Base-by-base conservation (phyloP, 768 basidiomycete species). In the Rubroboletus pulcherrimus region DNA sequence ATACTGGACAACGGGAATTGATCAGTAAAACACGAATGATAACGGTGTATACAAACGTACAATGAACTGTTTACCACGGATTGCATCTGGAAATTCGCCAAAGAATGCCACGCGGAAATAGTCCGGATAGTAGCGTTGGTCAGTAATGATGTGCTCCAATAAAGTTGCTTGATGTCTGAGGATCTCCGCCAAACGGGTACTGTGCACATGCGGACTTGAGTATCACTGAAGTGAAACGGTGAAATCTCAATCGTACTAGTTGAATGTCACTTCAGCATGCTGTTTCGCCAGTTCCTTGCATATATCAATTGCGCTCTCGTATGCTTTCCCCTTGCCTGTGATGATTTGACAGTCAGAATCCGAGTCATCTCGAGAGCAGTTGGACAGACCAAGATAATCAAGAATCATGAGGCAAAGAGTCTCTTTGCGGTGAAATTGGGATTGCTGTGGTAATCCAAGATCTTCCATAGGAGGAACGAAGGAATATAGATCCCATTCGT, bases 71-170 rank as follows among this genome's bases (percentile, higher is more conserved):
- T 95, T 96, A 63, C 89, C 85, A 53, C 87, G 82, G 39, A 96
- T 82, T 17, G 91, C 91, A 19, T 75, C 81, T 0, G 93, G 93
- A 75, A 95, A 95, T 62, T 86, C 90, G 26, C 96, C 95, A 71
- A 87, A 97, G 74, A 94, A 98, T 5, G 89, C 88, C 35, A 98
- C 91, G 45, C 92, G 80, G 77, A 94, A 98, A 71, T 95, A 97
- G 64, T 93, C 94, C 19, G 92, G 84, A 66, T 93, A 93, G 60
- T 91, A 91, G 47, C 91, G 83, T 70, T 89, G 85, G 56, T 90
- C 83, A 35, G 79, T 83, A 47, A 91, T 86, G 57, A 96, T 95
- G 62, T 90, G 88, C 59, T 95, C 93, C 53, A 92, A 75, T 11
- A 96, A 74, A 14, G 85, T 82, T n/a, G 93, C 91, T 74, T 95